Evolutionary conservation across 192 early-diverging fungal genomes (phyloP).

Genomic region (Coemansia sp.): DNA sequence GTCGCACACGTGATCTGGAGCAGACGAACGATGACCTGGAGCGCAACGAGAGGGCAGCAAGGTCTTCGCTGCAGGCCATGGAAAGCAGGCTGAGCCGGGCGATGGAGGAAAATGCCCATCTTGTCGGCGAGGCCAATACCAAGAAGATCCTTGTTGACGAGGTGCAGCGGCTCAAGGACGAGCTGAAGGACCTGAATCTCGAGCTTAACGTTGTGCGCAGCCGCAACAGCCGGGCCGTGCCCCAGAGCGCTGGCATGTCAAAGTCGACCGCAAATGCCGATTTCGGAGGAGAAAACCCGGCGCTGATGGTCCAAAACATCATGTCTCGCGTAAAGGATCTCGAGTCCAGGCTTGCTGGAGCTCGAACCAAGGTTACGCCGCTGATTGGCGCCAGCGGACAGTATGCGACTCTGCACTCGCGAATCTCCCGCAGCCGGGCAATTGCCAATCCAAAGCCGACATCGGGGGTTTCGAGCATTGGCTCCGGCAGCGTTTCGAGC

Average conservation of each 20-base stretch:
- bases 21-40: conserved; percentile 78
- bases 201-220: conserved; percentile 54
- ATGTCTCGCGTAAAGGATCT: conserved; percentile 73
- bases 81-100: conserved; percentile 70
- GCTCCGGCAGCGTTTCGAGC: background rate
- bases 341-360: conserved; percentile 69
- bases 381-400: conserved; percentile 52
- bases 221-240: conserved; percentile 39
- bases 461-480: conserved; percentile 8
- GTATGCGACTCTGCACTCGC: conserved; percentile 44
- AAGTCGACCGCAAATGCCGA: conserved; percentile 39
- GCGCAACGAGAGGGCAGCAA: conserved; percentile 63
- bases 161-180: conserved; percentile 74
- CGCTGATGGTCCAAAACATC: conserved; percentile 71
- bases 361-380: conserved; percentile 72
- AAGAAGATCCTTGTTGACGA: conserved; percentile 69
- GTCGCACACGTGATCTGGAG: conserved; percentile 70
- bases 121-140: conserved; percentile 63
- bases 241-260: conserved; percentile 32
- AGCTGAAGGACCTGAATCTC: conserved; percentile 61
- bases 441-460: conserved; percentile 39
- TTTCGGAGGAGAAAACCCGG: conserved; percentile 53
- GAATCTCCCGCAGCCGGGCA: conserved; percentile 30
- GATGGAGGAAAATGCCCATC: conserved; percentile 63
- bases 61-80: conserved; percentile 65